Base-by-base conservation (phyloP, 768 basidiomycete species). In the Mycena kentingensis region DNA sequence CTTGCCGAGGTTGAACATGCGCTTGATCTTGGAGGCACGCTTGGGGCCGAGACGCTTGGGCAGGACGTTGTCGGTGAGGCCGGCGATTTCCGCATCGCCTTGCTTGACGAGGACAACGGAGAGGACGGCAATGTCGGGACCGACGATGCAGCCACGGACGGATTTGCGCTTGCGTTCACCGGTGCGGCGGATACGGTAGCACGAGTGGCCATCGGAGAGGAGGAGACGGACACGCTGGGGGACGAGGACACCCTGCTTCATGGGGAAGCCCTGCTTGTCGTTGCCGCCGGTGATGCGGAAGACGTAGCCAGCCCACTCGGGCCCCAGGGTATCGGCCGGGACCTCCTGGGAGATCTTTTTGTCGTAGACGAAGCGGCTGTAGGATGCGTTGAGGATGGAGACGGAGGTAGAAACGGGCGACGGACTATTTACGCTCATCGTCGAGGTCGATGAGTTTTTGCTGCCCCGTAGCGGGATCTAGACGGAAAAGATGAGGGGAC, bases 91-190 rank as follows among this genome's bases (percentile, higher is more conserved):
- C 48, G 72, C 65, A 51, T 96, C 93, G 51, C 96, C 96, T 77
- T 97, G 89, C 82, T 98, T 97, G 76, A 97, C 92, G 63, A 99
- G 88, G 69, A 95, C 87, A 60, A 95, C 78, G 44, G 90, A 88
- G 60, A 99, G 84, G 55, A 97, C 95, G 49, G 93, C 88, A 63
- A 98, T 97, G 73, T 99, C 95, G 67, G 93, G 83, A 60, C 90
- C 93, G 69, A 98, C 91, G 74, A 98, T 98, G 81, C 94, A 97
- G 28, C 96, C 96, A 58, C 96, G 90, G 57, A 99, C 92, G 65
- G 95, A 97, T 77, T 98, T 98, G 81, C 96, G 90, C 82, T 91
- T 94, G 76, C 96, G 91, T 77, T 99, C 95, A 67, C 96, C 96
- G 43, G 79, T 74, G 72, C 94, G 90, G 68, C 94, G 90, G 61